phyloP scores from a whole-genome alignment of 345 rosid species.

The Eucalyptus melliodora region DNA sequence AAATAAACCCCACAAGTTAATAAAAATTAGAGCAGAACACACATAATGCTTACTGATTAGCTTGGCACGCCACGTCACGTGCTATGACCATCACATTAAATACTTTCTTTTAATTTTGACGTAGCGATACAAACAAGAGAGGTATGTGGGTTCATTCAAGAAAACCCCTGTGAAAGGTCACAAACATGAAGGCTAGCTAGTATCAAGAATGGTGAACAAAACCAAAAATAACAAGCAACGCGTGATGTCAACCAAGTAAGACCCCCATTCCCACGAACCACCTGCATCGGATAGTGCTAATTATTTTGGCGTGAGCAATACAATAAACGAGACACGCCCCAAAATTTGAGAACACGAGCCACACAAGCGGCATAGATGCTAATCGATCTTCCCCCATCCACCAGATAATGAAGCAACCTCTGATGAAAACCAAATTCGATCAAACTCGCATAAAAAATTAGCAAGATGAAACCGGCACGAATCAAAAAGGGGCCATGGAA shows the following conservation, averaged over 20 bases:
- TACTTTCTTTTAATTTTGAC: not conserved
- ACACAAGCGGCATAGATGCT: not conserved
- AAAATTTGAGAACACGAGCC: not conserved
- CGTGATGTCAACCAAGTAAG: not conserved
- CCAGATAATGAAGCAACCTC: not conserved
- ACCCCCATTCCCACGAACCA: not conserved
- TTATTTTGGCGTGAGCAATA: not conserved
- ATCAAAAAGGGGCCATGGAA: not conserved
- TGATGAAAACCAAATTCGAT: not conserved
- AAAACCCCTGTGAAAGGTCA: not conserved
- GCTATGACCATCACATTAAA: not conserved
- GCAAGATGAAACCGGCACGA: not conserved
- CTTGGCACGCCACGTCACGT: not conserved
- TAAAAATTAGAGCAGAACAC: not conserved
- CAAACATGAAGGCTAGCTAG: not conserved
- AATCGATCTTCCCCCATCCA: not conserved
- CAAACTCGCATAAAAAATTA: not conserved
- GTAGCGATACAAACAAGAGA: not conserved
- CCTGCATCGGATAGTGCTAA: not conserved
- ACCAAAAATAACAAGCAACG: not conserved
- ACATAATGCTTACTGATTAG: not conserved
- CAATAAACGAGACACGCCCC: not conserved
- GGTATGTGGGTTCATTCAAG: not conserved
- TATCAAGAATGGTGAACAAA: not conserved
- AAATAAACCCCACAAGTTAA: not conserved